Evolutionary conservation across 345 rosid species (phyloP).

Genomic region (Theobroma cacao): DNA sequence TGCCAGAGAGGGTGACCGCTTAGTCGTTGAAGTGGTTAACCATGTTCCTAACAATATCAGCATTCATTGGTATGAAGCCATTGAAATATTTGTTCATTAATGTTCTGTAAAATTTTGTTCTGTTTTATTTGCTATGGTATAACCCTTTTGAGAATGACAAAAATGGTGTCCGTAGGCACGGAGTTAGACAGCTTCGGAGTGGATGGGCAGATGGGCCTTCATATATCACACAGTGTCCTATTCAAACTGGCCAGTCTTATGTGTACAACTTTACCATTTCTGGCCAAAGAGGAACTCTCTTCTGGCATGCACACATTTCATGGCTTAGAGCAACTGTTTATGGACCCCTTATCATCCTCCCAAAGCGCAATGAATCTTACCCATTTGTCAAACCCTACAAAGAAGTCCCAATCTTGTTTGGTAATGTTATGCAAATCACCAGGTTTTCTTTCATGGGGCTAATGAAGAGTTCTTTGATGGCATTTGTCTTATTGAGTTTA

Average conservation of each 20-base stretch:
- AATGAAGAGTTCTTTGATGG: not conserved
- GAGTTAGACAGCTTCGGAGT: conserved; percentile 56
- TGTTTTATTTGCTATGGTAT: not conserved
- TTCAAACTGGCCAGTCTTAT: conserved; percentile 58
- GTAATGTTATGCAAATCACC: conserved; percentile 27
- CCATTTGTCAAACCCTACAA: conserved; percentile 74
- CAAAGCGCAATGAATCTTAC: conserved; percentile 46
- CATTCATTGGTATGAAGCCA: conserved; percentile 9
- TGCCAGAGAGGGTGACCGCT: conserved; percentile 47
- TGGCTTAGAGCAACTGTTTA: conserved; percentile 75
- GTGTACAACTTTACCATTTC: conserved; percentile 67
- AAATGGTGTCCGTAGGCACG: conserved; percentile 51
- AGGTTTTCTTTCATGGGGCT: not conserved
- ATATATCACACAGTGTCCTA: conserved; percentile 73
- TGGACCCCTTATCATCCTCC: conserved; percentile 74
- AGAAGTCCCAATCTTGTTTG: conserved; percentile 61
- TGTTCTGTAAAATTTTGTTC: too few species aligned
- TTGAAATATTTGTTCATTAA: not conserved
- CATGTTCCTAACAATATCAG: conserved; percentile 1
- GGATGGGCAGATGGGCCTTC: conserved; percentile 92
- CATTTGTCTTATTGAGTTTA: not conserved
- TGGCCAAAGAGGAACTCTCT: conserved; percentile 77
- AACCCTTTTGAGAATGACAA: not conserved
- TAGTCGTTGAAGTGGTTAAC: conserved; percentile 6
- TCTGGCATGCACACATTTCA: conserved; percentile 73